These are phyloP conservation scores for Pseudozyma sp. DNA, from an alignment of 1,284 basidiomycete genomes.

Conservation along the genomic window DNA sequence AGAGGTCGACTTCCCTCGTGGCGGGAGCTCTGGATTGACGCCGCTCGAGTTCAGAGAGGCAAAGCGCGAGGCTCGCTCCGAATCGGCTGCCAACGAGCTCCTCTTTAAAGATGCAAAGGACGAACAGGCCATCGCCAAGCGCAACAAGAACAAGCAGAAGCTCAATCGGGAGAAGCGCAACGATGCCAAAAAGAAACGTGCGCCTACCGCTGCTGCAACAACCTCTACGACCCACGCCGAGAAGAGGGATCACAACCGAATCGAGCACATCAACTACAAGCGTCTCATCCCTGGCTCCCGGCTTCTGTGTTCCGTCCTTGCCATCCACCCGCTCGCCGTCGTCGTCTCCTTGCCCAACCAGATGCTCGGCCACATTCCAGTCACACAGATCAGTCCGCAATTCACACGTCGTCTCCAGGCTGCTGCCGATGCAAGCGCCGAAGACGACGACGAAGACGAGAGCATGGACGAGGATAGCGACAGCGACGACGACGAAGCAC, in stretches of 20 bases:
- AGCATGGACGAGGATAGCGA: conserved; percentile 22
- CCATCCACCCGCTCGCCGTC: conserved; percentile 88
- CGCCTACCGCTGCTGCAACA: conserved; percentile 8
- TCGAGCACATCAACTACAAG: conserved; percentile 97
- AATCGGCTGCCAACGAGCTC: conserved; percentile 79
- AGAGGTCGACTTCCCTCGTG: conserved; percentile 88
- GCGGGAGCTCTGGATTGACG: conserved; percentile 79
- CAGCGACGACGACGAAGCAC: conserved; percentile 45
- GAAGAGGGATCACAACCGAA: conserved; percentile 73
- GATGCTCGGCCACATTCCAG: conserved; percentile 91
- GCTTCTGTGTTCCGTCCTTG: conserved; percentile 85
- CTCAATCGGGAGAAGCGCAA: conserved; percentile 60
- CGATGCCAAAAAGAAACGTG: conserved; percentile 66
- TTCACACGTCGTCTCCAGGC: conserved; percentile 76
- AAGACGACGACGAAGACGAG: conserved; percentile 73
- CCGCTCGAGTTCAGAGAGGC: conserved; percentile 90
- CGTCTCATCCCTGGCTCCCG: conserved; percentile 86
- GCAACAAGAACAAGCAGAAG: conserved; percentile 58
- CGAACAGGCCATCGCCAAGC: conserved; percentile 29
- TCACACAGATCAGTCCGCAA: conserved; percentile 89
- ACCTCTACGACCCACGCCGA: conserved; percentile 17
- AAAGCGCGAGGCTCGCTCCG: conserved; percentile 83
- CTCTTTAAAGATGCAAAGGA: conserved; percentile 72
- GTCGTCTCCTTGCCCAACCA: conserved; percentile 95
- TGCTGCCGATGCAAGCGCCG: conserved; percentile 69